Conservation (phyloP, 768 basidiomycete genomes). For the Lactarius evosmus region DNA sequence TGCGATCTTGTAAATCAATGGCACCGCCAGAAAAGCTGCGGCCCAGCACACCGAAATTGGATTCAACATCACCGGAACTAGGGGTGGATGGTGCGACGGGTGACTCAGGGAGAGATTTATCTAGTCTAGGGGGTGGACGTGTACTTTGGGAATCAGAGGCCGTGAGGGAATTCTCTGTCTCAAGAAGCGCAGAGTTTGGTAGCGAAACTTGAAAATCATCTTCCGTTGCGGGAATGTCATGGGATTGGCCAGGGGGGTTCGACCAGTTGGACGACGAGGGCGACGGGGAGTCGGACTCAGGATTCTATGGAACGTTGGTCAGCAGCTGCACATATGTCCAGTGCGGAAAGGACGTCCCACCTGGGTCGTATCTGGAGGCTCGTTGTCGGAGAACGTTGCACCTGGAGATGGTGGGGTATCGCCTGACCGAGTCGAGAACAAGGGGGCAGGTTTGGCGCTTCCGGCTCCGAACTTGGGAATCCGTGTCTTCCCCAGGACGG, state of each 20-base stretch:
- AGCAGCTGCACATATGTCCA: neutral
- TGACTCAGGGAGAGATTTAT: slow-evolving; percentile 25
- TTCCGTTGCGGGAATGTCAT: neutral
- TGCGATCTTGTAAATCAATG: slow-evolving; percentile 3
- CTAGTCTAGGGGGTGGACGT: slow-evolving; percentile 21
- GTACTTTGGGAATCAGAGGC: slow-evolving; percentile 14
- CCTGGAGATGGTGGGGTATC: slow-evolving; percentile 13
- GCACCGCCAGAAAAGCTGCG: slow-evolving; percentile 20
- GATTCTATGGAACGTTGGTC: neutral
- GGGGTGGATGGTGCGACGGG: slow-evolving; percentile 11
- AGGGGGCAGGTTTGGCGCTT: slow-evolving; percentile 40
- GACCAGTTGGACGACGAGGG: neutral
- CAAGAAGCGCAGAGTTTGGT: neutral
- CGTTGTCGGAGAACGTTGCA: slow-evolving; percentile 5
- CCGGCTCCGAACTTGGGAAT: slow-evolving; percentile 47
- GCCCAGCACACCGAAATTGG: slow-evolving; percentile 4
- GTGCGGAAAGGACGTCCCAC: neutral
- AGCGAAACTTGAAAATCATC: neutral
- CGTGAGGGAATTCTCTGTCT: neutral
- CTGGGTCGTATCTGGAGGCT: slow-evolving; percentile 8
- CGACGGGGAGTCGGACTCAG: neutral
- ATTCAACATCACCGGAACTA: neutral
- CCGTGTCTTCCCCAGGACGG: slow-evolving; percentile 41
- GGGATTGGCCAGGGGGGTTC: neutral
- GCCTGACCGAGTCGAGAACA: slow-evolving; percentile 29